Evolutionary conservation across 1,284 basidiomycete species (phyloP).

Genomic region (Rhodotorula mucilaginosa): DNA sequence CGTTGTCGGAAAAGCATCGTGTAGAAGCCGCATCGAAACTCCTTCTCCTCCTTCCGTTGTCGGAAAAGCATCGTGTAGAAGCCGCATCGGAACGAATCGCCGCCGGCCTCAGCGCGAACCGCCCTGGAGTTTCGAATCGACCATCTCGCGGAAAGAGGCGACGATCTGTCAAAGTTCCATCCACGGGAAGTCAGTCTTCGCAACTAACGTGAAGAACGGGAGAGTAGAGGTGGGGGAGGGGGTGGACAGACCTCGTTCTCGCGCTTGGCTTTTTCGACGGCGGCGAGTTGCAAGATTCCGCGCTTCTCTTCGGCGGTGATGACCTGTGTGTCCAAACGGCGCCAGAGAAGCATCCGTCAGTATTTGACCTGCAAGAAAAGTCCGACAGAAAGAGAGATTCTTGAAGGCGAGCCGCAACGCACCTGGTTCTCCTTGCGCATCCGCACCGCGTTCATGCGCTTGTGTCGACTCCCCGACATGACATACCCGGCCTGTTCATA

Average conservation of each 20-base stretch:
- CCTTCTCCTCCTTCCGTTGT: too few relatives aligned
- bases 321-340: neutral
- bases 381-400: too few relatives aligned
- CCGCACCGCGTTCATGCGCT: constrained; percentile 71
- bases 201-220: too few relatives aligned
- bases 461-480: constrained; percentile 90
- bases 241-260: constrained; percentile 55
- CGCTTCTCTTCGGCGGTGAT: constrained; percentile 10
- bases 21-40: too few relatives aligned
- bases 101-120: neutral
- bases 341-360: too few relatives aligned
- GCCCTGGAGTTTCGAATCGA: constrained; percentile 34
- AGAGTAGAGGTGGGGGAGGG: too few relatives aligned
- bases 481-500: constrained; percentile 93
- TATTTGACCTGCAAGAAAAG: too few relatives aligned
- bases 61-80: too few relatives aligned
- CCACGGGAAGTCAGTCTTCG: too few relatives aligned
- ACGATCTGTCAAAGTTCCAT: constrained; percentile 28
- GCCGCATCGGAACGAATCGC: too few relatives aligned
- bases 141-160: constrained; percentile 42
- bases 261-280: constrained; percentile 84
- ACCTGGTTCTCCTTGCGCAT: constrained; percentile 99
- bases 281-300: constrained; percentile 86
- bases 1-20: too few relatives aligned
- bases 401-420: too few relatives aligned